Base-by-base conservation (phyloP, 2,329 filamentous ascomycete species). In the Xylariaceae sp. region DNA sequence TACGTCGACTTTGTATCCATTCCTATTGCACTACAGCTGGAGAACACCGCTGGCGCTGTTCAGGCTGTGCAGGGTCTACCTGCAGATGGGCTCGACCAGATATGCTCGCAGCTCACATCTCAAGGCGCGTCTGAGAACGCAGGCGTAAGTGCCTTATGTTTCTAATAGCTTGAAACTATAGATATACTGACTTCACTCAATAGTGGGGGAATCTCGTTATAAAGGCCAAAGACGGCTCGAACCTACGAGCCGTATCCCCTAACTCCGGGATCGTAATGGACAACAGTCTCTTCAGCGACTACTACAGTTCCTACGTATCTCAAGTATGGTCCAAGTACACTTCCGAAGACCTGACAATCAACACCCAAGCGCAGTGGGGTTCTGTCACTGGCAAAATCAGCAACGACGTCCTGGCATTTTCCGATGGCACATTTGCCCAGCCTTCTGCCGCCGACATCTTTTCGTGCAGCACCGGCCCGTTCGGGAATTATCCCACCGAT, bases 1-100 rank as follows among this genome's bases (percentile, higher is more conserved):
- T 85, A 86, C 64, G 88, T 91, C 46, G 87, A 91, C 71, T 91
- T 91, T 67, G 78, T 90, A 53, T 72, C 73, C 58, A 64, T 86
- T 57, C 83, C 85, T n/a, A 76, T 86, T 45, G 76, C 79, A 1
- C 73, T 85, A 55, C 64, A 68, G 52, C 74, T 85, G 41, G 67
- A 68, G 47, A 77, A 75, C 52, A 71, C 70, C 17, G 64, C 67
- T 40, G 78, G 76, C 40, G 55, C 57, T 11, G 62, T 69, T 15
- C 73, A 74, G 54, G 68, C 62, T 14, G 79, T 82, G 10, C 63
- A 66, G n/a, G 80, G 80, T 19, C 66, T 81, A 53, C 72, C 73
- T 2, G 45, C 66, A 33, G 67, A 71, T 49, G 78, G 75, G 7
- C 69, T 82, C 38, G 64, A 71, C 42, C 63, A 58, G 19, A 68